Evolutionary conservation across 2,329 filamentous ascomycete species (phyloP), one percentile per base, ranked within the genome.

Genomic region (Fusarium sp.): DNA sequence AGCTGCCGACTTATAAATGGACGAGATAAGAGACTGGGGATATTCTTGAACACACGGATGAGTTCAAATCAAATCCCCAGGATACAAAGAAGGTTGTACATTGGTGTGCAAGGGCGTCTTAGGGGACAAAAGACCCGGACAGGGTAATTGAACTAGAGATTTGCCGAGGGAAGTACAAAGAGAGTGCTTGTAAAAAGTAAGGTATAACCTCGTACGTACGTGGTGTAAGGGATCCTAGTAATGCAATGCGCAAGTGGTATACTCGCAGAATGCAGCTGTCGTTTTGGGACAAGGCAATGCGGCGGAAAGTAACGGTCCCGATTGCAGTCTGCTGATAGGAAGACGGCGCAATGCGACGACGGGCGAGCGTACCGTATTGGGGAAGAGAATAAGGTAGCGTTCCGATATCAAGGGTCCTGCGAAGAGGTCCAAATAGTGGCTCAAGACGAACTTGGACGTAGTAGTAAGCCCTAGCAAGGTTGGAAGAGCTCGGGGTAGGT

Each of bases 321-420:
- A 74, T 61, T 51, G 65, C 30, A 66, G 37, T 46, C 41, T 53
- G 45, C 44, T 53, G 65, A 45, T 37, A 37, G 24, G 52, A 32
- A 55, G 54, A 62, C 57, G 65, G 65, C 67, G 71, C 61, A 64
- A 74, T 74, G 73, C 69, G 63, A 74, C 65, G 24, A 67, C 52
- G 58, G 65, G 59, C 53, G 64, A 62, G 58, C 59, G 65, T 55
- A 51, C 71, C 57, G 62, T 70, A 75, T 75, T 61, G 53, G 69
- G 60, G 64, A 65, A 70, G 53, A 48, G 44, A 55, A 54, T 22
- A 55, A 41, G 41, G 63, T 44, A 55, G 41, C 45, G 63, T 44
- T 47, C 60, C 53, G 54, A 65, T 60, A 71, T 57, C 61, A 70
- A 70, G 37, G 58, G 44, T 45, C 46, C 11, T 25, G 40, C 27